phyloP scores from a whole-genome alignment of 2,329 filamentous ascomycete genomes.

The Onygenales sp. region DNA sequence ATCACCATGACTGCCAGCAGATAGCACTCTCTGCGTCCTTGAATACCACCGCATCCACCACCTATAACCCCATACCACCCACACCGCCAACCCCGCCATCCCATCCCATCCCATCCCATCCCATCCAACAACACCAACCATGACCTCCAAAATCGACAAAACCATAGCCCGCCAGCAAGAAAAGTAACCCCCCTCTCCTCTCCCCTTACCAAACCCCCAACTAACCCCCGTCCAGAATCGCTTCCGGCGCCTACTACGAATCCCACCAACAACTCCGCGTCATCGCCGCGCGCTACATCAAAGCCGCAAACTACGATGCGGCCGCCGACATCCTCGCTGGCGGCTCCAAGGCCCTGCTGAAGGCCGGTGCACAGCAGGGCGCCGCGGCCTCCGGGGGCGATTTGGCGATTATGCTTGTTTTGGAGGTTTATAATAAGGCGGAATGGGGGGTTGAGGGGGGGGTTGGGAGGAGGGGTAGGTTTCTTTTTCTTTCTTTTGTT shows the following conservation, averaged over 20 bases:
- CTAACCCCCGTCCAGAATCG: slow-evolving; percentile 50
- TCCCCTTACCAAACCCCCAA: not conserved
- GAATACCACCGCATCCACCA: not conserved
- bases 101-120: not conserved
- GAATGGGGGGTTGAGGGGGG: slow-evolving; percentile 60
- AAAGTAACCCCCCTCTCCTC: slow-evolving; percentile 42
- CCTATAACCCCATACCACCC: not conserved
- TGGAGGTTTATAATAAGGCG: slow-evolving; percentile 86
- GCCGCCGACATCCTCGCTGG: slow-evolving; percentile 79
- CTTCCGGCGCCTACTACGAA: slow-evolving; percentile 91
- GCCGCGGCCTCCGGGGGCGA: slow-evolving; percentile 91
- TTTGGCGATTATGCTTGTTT: slow-evolving; percentile 71
- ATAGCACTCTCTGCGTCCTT: not conserved
- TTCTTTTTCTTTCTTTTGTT: not conserved
- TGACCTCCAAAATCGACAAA: slow-evolving; percentile 52
- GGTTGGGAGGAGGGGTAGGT: slow-evolving; percentile 48
- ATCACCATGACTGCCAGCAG: too few species aligned
- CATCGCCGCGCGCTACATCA: slow-evolving; percentile 87
- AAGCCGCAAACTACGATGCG: slow-evolving; percentile 71
- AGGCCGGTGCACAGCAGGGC: slow-evolving; percentile 56
- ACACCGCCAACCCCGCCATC: not conserved
- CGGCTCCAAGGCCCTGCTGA: slow-evolving; percentile 72
- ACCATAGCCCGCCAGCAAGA: slow-evolving; percentile 67
- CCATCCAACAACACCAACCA: slow-evolving; percentile 8
- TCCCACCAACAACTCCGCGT: slow-evolving; percentile 97